phyloP scores from a whole-genome alignment of 345 rosid species.

The Laguncularia racemosa region DNA sequence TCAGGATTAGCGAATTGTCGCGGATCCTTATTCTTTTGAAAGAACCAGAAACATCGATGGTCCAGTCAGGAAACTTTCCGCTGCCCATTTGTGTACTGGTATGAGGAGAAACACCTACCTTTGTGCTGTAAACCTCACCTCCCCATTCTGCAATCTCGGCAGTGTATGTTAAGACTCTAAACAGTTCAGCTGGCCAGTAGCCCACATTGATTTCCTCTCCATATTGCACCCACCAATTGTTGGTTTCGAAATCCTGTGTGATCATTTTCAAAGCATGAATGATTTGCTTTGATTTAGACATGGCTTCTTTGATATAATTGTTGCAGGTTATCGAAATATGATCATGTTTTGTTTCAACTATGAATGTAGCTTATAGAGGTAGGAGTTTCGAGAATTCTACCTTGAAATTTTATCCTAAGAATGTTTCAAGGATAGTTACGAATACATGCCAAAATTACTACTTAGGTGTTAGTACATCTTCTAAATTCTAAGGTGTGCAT shows the following conservation, averaged over 20 bases:
- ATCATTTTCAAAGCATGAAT: neutral
- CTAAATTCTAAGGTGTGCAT: too few species aligned
- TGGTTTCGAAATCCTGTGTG: constrained; percentile 35
- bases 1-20: constrained; percentile 33
- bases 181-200: constrained; percentile 42
- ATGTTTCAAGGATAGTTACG: too few species aligned
- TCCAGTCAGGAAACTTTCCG: constrained; percentile 29
- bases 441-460: too few species aligned
- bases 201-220: constrained; percentile 41
- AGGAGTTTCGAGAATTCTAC: too few species aligned
- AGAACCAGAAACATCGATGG: constrained; percentile 25
- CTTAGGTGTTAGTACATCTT: too few species aligned
- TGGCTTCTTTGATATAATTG: neutral
- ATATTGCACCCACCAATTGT: constrained; percentile 51
- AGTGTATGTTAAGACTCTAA: constrained; percentile 16
- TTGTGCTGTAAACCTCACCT: constrained; percentile 52
- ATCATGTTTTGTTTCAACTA: too few species aligned
- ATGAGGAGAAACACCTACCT: constrained; percentile 33
- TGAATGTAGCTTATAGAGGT: too few species aligned
- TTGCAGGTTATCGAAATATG: neutral
- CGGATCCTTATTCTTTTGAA: constrained; percentile 32
- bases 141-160: constrained; percentile 50
- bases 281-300: neutral
- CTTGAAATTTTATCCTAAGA: too few species aligned
- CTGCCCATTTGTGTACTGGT: constrained; percentile 52